Evolutionary conservation across 768 basidiomycete genomes (phyloP).

Genomic region (Leccinum olivaceopallidum): DNA sequence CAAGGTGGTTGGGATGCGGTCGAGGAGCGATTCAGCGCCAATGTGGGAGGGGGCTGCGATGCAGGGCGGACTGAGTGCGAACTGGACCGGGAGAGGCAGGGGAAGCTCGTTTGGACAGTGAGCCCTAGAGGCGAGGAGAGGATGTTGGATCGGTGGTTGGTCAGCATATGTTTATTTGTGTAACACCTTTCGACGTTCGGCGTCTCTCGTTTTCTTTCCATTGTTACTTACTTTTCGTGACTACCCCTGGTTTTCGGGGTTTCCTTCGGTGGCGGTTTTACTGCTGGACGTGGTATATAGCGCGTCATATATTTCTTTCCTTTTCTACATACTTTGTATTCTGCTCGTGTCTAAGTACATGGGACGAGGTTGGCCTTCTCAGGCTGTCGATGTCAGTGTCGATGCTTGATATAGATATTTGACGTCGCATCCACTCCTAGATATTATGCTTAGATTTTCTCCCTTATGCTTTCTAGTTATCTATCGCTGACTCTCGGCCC

Average conservation of each 20-base stretch:
- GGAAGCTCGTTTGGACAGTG: conserved; percentile 30
- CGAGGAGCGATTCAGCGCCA: conserved; percentile 27
- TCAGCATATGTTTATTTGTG: not conserved
- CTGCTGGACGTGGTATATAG: not conserved
- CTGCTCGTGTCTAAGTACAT: not conserved
- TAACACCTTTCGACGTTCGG: conserved; percentile 21
- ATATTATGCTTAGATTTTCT: not conserved
- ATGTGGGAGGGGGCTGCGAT: conserved; percentile 22
- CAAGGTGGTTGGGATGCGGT: conserved; percentile 24
- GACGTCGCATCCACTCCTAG: not conserved
- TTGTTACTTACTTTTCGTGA: not conserved
- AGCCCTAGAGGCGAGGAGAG: conserved; percentile 1
- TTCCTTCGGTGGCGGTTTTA: not conserved
- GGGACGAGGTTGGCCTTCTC: not conserved
- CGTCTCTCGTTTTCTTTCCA: conserved; percentile 22
- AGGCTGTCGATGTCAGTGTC: not conserved
- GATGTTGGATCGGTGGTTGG: not conserved
- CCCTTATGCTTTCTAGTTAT: not conserved
- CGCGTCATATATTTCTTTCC: not conserved
- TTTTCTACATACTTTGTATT: not conserved
- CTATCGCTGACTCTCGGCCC: not conserved
- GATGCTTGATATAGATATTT: not conserved
- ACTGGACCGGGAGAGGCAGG: conserved; percentile 29
- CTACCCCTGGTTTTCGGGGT: not conserved
- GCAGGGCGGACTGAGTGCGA: conserved; percentile 29